Base-by-base conservation (phyloP, 2,329 filamentous ascomycete genomes). In the Colletotrichum trifolii region DNA sequence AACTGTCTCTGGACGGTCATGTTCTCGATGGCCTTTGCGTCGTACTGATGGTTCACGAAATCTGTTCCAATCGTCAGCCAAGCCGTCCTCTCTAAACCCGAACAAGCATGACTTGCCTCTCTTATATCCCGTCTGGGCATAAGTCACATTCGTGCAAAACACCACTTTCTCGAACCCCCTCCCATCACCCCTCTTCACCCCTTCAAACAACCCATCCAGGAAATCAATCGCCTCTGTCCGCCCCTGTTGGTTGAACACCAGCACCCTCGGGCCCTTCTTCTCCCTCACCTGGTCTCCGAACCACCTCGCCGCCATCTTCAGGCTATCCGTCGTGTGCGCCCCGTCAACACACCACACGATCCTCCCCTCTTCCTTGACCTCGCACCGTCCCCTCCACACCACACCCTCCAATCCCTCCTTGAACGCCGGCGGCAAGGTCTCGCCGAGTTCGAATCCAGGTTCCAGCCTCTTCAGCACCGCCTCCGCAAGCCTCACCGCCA, bases 221-320 rank as follows among this genome's bases (percentile, higher is more conserved):
- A 68, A 68, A 13, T 58, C 60, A 4, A 65, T 45, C 96, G 83
- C 13, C 85, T 81, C 4, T 81, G 53, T 58, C 60, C 85, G 83
- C 49, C 85, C 86, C 74, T 89, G 87, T 77, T 98, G 96, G 76
- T 97, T 98, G 84, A 98, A 99, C 59, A 98, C 90, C 55, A 99
- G 81, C 52, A 84, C 77, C 46, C 64, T 12, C 13, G 59, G 60
- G 6, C 64, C 54, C 34, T 13, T 54, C 13, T 43, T 42, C 13
- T 13, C 36, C 8, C 2, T 34, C 6, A 39, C 79, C 6, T 92
- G 91, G 72, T 97, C 89, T 2, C 86, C 86, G 71, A 95, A 95
- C 94, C 94, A 97, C 69, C 82, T 83, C 3, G 88, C 92, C 10
- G 91, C 91, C 46, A 92, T 85, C 56, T 87, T 84, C 68, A 97